Evolutionary conservation across 116 monocot species (phyloP).

Genomic region (Iris pallida): DNA sequence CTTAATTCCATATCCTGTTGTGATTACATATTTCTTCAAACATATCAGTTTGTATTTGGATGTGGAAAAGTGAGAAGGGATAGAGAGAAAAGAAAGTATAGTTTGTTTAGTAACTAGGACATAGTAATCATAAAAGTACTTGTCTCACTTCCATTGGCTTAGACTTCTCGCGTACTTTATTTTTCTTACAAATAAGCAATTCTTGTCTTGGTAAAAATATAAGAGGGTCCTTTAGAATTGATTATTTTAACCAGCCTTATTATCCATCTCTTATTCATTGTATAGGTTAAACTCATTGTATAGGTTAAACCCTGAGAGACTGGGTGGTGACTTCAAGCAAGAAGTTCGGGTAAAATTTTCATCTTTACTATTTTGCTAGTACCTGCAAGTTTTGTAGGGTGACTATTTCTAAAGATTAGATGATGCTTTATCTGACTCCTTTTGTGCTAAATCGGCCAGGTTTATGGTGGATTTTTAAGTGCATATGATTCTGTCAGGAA

Average conservation of each 20-base stretch:
- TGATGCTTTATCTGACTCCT: background rate
- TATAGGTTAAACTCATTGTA: slow-evolving; percentile 52
- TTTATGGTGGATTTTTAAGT: slow-evolving; percentile 87
- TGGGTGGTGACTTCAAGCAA: slow-evolving; percentile 72
- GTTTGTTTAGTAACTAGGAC: too few relatives aligned
- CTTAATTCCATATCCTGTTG: too few relatives aligned
- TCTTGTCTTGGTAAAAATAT: background rate
- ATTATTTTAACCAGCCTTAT: background rate
- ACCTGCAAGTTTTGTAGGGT: background rate
- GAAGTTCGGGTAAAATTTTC: slow-evolving; percentile 63
- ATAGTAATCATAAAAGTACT: too few relatives aligned
- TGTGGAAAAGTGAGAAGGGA: too few relatives aligned
- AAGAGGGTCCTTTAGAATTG: background rate
- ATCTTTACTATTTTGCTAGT: background rate
- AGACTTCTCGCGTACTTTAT: background rate
- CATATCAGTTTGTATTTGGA: too few relatives aligned
- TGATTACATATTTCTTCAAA: too few relatives aligned
- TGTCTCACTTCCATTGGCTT: background rate
- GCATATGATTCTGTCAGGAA: slow-evolving; percentile 93
- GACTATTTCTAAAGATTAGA: background rate
- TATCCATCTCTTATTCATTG: background rate
- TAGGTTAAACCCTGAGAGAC: slow-evolving; percentile 86
- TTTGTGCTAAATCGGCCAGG: slow-evolving; percentile 34
- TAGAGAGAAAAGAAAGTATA: too few relatives aligned
- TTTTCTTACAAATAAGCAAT: background rate